phyloP scores from a whole-genome alignment of 1,139 yeast genomes.

The Entelexis sorbosivorans region DNA sequence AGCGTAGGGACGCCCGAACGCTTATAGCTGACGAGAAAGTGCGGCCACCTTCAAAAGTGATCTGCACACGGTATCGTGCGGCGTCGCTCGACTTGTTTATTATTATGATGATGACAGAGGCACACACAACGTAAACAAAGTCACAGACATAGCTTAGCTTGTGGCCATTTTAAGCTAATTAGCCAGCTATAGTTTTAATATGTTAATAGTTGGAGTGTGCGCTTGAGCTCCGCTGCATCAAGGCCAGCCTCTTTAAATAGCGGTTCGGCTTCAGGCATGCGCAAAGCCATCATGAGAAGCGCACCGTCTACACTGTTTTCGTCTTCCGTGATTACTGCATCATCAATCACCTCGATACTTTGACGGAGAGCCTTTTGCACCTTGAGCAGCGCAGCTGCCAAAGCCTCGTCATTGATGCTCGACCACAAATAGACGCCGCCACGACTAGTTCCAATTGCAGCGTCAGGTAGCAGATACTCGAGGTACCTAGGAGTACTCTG shows the following conservation, averaged over 20 bases:
- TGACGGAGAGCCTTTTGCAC: not conserved
- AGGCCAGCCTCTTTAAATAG: not conserved
- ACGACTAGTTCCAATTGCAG: not conserved
- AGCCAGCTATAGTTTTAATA: not conserved
- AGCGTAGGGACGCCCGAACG: no score
- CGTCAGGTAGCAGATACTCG: not conserved
- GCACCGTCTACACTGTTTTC: constrained; percentile 1
- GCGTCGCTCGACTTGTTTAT: no score
- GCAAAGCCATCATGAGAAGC: constrained; percentile 1
- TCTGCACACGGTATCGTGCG: no score
- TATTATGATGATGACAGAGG: no score
- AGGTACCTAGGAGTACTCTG: not conserved
- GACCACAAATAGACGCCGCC: constrained; percentile 4
- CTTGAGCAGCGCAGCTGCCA: not conserved
- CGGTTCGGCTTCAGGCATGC: not conserved
- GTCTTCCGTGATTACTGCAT: not conserved
- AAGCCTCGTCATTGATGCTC: not conserved
- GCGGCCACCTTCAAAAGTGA: no score
- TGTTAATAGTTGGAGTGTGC: not conserved
- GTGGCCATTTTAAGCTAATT: no score
- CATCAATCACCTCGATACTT: not conserved
- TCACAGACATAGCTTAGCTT: no score
- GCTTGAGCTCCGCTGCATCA: not conserved
- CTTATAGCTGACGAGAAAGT: no score
- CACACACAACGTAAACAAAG: no score